Percentiles rank a stretch among this genome's conserved stretches.
Conservation (phyloP, 1,284 basidiomycete species). For the Cryptococcus wingfieldii region DNA sequence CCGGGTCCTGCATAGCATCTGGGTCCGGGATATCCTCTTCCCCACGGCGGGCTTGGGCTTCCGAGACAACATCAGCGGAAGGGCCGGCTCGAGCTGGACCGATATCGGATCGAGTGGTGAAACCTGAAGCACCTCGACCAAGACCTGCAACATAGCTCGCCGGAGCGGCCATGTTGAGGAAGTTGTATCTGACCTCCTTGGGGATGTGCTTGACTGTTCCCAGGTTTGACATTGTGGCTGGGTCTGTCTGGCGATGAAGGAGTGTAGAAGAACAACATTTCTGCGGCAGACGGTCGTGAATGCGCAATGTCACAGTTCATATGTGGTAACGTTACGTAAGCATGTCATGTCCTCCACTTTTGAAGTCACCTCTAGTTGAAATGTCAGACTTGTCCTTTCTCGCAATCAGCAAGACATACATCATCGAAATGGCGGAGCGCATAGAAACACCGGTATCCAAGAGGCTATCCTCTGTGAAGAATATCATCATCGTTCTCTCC, state of each 20-base stretch:
- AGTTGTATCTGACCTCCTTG: slow-evolving; percentile 44
- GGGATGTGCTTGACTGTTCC: slow-evolving; percentile 45
- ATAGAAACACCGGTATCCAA: slow-evolving; percentile 56
- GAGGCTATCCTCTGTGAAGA: slow-evolving; percentile 68
- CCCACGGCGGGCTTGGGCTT: slow-evolving; percentile 74
- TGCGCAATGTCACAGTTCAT: no score
- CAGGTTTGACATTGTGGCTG: slow-evolving; percentile 37
- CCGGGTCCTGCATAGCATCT: slow-evolving; percentile 85
- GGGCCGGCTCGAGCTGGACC: slow-evolving; percentile 94
- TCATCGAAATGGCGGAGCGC: slow-evolving; percentile 25
- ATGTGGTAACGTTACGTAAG: slow-evolving; percentile 6
- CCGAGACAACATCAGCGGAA: slow-evolving; percentile 82
- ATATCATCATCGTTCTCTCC: slow-evolving; percentile 88
- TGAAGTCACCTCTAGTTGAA: not conserved
- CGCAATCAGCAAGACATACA: not conserved
- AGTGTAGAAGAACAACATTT: not conserved
- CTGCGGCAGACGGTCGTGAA: no score
- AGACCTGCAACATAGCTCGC: slow-evolving; percentile 94
- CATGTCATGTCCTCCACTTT: slow-evolving; percentile 10
- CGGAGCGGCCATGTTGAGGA: slow-evolving; percentile 64
- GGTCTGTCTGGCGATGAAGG: not conserved
- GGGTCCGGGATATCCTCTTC: slow-evolving; percentile 83
- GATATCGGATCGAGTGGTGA: slow-evolving; percentile 98
- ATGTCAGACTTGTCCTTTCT: not conserved
- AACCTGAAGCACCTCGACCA: slow-evolving; percentile 93